Percentiles rank a stretch among this genome's conserved stretches.
phyloP scores from a whole-genome alignment of 1,139 yeast genomes.

The Candida sp. region DNA sequence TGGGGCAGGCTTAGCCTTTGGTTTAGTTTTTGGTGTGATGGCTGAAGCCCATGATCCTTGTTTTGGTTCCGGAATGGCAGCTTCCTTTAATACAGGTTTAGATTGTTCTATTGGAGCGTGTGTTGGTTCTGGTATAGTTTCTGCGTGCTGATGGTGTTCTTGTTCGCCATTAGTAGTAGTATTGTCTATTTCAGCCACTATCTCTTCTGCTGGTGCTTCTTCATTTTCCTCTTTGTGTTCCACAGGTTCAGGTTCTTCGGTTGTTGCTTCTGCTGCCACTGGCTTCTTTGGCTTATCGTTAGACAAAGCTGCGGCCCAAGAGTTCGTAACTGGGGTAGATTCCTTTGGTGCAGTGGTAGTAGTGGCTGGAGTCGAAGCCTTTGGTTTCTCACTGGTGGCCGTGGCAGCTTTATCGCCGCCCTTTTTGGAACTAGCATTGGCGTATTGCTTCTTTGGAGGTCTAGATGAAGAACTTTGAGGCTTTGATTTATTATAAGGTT shows the following conservation, averaged over 20 bases:
- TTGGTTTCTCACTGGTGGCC: slow-evolving; percentile 4
- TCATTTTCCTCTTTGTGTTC: slow-evolving; percentile 4
- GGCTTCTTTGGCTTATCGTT: slow-evolving; percentile 34
- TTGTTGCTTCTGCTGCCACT: not conserved
- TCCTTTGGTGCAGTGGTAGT: slow-evolving; percentile 12
- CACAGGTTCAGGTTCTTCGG: slow-evolving; percentile 5
- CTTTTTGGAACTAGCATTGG: slow-evolving; percentile 4
- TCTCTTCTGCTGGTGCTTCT: slow-evolving; percentile 11
- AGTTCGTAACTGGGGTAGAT: slow-evolving; percentile 28
- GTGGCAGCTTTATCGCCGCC: not conserved
- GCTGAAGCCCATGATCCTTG: slow-evolving; percentile 63
- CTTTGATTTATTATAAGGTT: slow-evolving; percentile 7
- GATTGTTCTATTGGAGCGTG: slow-evolving; percentile 14
- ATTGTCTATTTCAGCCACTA: slow-evolving; percentile 5
- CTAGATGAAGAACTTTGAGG: slow-evolving; percentile 6
- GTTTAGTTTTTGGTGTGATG: slow-evolving; percentile 57
- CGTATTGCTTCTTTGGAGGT: slow-evolving; percentile 12
- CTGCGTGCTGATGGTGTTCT: not conserved
- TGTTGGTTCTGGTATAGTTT: slow-evolving; percentile 3
- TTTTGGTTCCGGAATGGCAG: slow-evolving; percentile 33
- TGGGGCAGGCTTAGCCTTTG: slow-evolving; percentile 25
- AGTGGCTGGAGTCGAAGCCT: slow-evolving; percentile 4
- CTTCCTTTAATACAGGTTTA: slow-evolving; percentile 31
- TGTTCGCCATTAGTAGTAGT: slow-evolving; percentile 1
- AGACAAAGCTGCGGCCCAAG: slow-evolving; percentile 59